Conservation (phyloP, 1,284 basidiomycete genomes). For the Tilletia caries region DNA sequence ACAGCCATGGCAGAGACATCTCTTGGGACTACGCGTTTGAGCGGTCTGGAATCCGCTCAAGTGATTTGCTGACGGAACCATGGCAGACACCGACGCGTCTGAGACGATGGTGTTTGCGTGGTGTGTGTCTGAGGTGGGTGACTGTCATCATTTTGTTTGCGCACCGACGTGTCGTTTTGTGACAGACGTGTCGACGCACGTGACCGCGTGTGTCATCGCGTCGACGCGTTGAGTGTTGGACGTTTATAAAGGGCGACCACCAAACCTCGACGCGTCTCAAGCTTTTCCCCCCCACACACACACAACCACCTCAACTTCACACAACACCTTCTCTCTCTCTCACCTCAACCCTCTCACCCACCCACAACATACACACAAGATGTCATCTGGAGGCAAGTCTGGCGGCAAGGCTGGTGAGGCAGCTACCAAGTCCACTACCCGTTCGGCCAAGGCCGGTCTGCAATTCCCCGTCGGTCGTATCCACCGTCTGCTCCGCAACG, state of each 20-base stretch:
- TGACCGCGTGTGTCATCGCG: too few species aligned
- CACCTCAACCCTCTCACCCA: constrained; percentile 14
- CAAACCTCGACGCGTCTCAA: background rate
- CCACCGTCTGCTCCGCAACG: constrained; percentile 78
- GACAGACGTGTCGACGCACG: too few species aligned
- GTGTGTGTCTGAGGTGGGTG: too few species aligned
- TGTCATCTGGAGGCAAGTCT: constrained; percentile 56
- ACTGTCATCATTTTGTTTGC: too few species aligned
- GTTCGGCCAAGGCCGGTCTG: constrained; percentile 67
- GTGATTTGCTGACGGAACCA: too few species aligned
- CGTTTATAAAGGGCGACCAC: background rate
- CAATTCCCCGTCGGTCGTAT: constrained; percentile 84
- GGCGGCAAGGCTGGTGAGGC: constrained; percentile 54
- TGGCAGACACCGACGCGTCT: too few species aligned
- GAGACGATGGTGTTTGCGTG: too few species aligned
- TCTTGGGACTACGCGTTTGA: too few species aligned
- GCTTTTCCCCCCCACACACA: background rate
- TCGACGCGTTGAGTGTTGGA: background rate
- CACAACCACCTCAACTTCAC: background rate
- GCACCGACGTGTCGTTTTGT: too few species aligned
- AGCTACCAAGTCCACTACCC: constrained; percentile 63
- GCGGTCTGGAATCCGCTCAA: too few species aligned
- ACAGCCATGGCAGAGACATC: too few species aligned
- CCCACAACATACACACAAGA: constrained; percentile 13
- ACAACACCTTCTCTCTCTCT: constrained; percentile 2